A percentile compares a stretch with the other conserved stretches of the same genome.
phyloP scores from a whole-genome alignment of 1,139 yeast species.

The Kodamaea arcana region DNA sequence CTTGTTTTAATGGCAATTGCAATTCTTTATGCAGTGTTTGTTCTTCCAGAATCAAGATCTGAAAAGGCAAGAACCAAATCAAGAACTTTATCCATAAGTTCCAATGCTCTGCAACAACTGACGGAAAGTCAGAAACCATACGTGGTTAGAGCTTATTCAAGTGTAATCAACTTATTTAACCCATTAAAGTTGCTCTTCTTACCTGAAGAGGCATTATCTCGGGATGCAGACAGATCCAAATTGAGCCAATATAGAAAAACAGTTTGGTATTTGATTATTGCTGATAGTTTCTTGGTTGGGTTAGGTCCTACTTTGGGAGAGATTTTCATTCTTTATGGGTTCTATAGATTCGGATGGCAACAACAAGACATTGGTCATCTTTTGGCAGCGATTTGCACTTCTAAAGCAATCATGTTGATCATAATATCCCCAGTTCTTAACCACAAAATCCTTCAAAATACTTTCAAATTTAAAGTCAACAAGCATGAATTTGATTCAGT shows the following conservation, averaged over 20 bases:
- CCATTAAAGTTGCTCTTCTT: conserved; percentile 44
- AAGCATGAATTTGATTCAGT: conserved; percentile 47
- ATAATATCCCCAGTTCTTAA: conserved; percentile 33
- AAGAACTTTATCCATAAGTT: conserved; percentile 27
- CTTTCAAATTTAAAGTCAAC: conserved; percentile 30
- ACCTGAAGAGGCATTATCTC: conserved; percentile 33
- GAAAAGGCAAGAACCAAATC: conserved; percentile 40
- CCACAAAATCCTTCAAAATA: conserved; percentile 23
- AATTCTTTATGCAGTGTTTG: conserved; percentile 26
- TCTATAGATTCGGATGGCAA: conserved; percentile 56
- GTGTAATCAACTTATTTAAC: conserved; percentile 24
- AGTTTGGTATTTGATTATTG: conserved; percentile 41
- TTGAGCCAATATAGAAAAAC: conserved; percentile 22
- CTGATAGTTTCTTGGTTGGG: conserved; percentile 43
- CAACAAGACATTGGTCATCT: conserved; percentile 57
- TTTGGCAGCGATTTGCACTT: conserved; percentile 50
- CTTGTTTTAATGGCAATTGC: conserved; percentile 20
- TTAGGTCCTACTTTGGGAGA: conserved; percentile 35
- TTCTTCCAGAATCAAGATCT: conserved; percentile 54
- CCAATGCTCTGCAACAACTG: conserved; percentile 1
- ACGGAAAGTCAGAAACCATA: not conserved
- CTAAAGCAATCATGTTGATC: conserved; percentile 33
- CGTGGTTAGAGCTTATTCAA: not conserved
- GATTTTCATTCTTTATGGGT: conserved; percentile 53
- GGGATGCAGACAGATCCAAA: conserved; percentile 4